Evolutionary conservation across 1,284 basidiomycete genomes (phyloP).

Genomic region (Cryptococcus amylolentus): DNA sequence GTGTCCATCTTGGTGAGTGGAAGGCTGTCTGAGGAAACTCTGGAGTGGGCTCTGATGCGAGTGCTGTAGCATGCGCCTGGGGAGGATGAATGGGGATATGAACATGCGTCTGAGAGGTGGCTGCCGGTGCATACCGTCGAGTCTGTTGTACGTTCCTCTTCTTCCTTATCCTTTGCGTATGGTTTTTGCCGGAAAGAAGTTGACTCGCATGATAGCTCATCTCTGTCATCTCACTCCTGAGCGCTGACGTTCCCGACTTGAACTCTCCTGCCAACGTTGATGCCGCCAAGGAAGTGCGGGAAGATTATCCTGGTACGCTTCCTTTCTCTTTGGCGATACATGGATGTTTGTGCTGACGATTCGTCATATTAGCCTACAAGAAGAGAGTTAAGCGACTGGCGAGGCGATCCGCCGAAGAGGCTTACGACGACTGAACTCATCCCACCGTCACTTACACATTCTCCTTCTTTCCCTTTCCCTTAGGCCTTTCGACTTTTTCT

Average conservation of each 20-base stretch:
- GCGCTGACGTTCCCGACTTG: conserved; percentile 84
- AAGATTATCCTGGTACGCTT: conserved; percentile 62
- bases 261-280: conserved; percentile 98
- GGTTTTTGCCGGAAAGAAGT: neutral
- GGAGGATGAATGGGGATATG: conserved; percentile 96
- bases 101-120: conserved; percentile 97
- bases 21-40: neutral
- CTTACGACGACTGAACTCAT: conserved; percentile 57
- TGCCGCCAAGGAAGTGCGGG: conserved; percentile 85
- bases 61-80: conserved; percentile 77
- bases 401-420: conserved; percentile 79
- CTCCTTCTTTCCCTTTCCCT: too few species aligned
- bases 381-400: conserved; percentile 88
- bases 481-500: neutral
- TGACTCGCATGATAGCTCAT: conserved; percentile 63
- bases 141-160: conserved; percentile 72
- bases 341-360: neutral
- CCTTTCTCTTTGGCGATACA: neutral
- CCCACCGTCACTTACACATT: too few species aligned
- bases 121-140: conserved; percentile 95
- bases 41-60: neutral
- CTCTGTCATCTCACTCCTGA: conserved; percentile 92
- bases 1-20: conserved; percentile 85
- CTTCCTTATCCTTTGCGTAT: neutral
- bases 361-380: conserved; percentile 62